Evolutionary conservation across 2,329 filamentous ascomycete species (phyloP).

Genomic region (Didymella keratinophila): DNA sequence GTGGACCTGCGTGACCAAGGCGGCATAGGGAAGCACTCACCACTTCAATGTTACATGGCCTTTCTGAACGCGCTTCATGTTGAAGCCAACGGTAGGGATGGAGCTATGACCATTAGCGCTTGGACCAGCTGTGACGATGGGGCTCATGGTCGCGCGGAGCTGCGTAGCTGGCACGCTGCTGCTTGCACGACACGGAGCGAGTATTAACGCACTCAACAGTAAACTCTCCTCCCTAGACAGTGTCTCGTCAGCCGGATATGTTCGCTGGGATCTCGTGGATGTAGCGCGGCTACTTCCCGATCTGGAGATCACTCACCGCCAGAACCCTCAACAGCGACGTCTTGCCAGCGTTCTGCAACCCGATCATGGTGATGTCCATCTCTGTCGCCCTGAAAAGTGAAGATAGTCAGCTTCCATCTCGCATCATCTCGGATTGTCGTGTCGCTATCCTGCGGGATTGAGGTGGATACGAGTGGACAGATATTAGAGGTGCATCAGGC

Average conservation of each 20-base stretch:
- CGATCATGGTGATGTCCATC: constrained; percentile 99
- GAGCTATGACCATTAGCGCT: constrained; percentile 70
- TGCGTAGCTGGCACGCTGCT: constrained; percentile 36
- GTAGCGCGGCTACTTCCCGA: constrained; percentile 43
- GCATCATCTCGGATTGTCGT: constrained; percentile 16
- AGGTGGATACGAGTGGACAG: constrained; percentile 26
- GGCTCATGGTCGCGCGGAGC: constrained; percentile 42
- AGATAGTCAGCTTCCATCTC: constrained; percentile 32
- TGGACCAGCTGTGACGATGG: constrained; percentile 37
- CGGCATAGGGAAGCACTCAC: constrained; percentile 56
- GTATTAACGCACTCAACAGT: constrained; percentile 86
- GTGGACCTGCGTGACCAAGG: constrained; percentile 47
- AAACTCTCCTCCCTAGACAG: constrained; percentile 88
- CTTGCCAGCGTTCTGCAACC: constrained; percentile 97
- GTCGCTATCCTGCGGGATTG: constrained; percentile 32
- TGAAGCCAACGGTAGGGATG: constrained; percentile 98
- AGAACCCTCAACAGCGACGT: constrained; percentile 92
- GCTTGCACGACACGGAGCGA: constrained; percentile 35
- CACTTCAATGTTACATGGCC: constrained; percentile 98
- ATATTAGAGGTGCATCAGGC: constrained; percentile 44
- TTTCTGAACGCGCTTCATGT: constrained; percentile 97
- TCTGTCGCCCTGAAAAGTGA: constrained; percentile 80
- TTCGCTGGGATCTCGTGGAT: constrained; percentile 29
- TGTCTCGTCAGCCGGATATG: constrained; percentile 38
- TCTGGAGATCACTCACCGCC: constrained; percentile 73